A percentile compares a stretch with the other conserved stretches of the same genome.
These are phyloP conservation scores for Sicyos edulis DNA, from an alignment of 306 rosid genomes.

Conservation along the genomic window DNA sequence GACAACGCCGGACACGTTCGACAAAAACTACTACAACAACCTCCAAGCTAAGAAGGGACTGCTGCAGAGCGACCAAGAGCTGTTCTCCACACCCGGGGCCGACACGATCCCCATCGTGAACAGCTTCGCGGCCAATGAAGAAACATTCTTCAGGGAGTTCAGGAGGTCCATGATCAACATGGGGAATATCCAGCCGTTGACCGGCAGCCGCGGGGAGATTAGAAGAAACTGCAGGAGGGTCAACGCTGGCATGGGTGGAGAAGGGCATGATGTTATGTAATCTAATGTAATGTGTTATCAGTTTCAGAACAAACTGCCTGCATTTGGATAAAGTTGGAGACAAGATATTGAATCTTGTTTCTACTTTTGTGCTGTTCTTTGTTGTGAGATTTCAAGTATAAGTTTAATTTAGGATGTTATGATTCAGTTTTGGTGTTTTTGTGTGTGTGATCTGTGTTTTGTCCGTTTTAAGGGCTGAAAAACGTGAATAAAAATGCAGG, in stretches of 20 bases:
- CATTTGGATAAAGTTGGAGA: neutral
- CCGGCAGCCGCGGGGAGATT: slow-evolving; percentile 43
- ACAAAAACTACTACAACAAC: slow-evolving; percentile 52
- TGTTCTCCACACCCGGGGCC: slow-evolving; percentile 26
- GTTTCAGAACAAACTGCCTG: neutral
- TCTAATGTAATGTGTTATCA: neutral
- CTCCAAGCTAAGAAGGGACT: slow-evolving; percentile 15
- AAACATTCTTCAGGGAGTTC: slow-evolving; percentile 30
- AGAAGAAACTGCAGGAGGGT: slow-evolving; percentile 29
- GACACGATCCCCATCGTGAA: slow-evolving; percentile 16
- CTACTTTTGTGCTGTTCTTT: neutral
- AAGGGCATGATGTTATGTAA: slow-evolving; percentile 17
- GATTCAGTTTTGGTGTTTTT: neutral
- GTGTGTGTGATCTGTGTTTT: neutral
- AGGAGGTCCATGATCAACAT: slow-evolving; percentile 61
- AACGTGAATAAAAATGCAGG: slow-evolving; percentile 6
- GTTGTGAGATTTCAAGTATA: neutral
- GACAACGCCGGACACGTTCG: slow-evolving; percentile 30
- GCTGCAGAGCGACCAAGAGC: slow-evolving; percentile 21
- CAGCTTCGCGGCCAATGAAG: slow-evolving; percentile 8
- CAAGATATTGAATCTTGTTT: neutral
- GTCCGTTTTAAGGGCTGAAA: neutral
- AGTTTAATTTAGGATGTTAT: neutral
- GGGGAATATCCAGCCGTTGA: slow-evolving; percentile 62
- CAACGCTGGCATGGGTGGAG: slow-evolving; percentile 8